Evolutionary conservation across 2,329 filamentous ascomycete genomes (phyloP), one percentile per base, ranked within the genome.

Genomic region (Monosporascus sp.): DNA sequence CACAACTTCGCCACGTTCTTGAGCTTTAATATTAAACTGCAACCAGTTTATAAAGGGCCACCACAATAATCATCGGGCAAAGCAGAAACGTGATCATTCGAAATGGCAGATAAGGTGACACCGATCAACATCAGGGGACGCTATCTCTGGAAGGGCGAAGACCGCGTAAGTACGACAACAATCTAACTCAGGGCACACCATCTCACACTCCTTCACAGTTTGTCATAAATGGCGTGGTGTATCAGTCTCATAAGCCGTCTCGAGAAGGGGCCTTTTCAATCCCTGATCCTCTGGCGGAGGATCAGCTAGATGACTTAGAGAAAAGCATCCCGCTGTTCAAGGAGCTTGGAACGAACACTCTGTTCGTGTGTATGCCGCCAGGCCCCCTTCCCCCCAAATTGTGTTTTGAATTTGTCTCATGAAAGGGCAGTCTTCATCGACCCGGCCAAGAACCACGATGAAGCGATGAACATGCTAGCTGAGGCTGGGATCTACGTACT

Each of bases 401-500:
- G 5, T 3, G 41, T 11, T 18, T 8, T 11, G 25, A 14, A 14
- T n/a, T n/a, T n/a, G 6, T 45, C 41, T 45, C 2, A 45, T 18
- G 41, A 14, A 22, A 15, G 3, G 35, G 9, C 15, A 65, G 61
- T 35, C 22, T 52, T 36, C 35, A 52, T 64, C n/a, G 53, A 61
- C 27, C 46, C 31, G 5, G 52, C 50, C 39, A 60, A 60, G 39
- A 59, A 51, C 41, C 60, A 64, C 27, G 54, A 61, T 48, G 52
- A 50, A 9, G 54, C 58, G 17, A 64, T 64, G 62, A 49, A 49
- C 7, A 37, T 63, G 46, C 54, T 65, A n/a, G 60, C 59, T 14
- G 50, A 60, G 14, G 52, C 56, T 11, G 60, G 64, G 3, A 66
- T 67, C 50, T 63, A 66, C 31, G 64, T 67, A 5, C 56, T 68